Evolutionary conservation across 371 early-diverging fungal species (phyloP).

Genomic region (Coemansia sp.): DNA sequence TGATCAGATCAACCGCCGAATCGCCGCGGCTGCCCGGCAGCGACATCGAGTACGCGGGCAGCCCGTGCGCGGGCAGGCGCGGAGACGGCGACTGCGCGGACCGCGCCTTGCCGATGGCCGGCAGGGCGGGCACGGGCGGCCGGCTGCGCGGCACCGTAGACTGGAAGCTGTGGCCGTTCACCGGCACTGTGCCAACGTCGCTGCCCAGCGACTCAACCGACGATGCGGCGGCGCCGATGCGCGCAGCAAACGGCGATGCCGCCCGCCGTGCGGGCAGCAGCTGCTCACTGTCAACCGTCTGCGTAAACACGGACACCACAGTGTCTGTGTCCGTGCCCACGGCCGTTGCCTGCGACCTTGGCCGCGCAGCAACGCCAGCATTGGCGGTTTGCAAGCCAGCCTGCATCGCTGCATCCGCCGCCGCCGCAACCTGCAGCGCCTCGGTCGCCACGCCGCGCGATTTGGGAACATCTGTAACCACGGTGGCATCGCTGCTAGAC

Average conservation of each 20-base stretch:
- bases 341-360: not conserved
- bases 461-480: not conserved
- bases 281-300: not conserved
- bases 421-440: not conserved
- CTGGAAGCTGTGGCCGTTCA: not conserved
- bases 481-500: not conserved
- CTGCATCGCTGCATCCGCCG: not conserved
- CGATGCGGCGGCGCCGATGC: not conserved
- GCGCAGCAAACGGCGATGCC: not conserved
- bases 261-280: not conserved
- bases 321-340: not conserved
- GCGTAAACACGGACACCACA: not conserved
- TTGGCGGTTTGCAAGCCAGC: not conserved
- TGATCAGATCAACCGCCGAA: constrained; percentile 7
- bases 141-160: constrained; percentile 1
- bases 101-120: constrained; percentile 1
- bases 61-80: constrained; percentile 11
- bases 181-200: not conserved
- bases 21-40: constrained; percentile 9
- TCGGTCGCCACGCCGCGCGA: not conserved
- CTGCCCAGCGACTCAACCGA: constrained; percentile 6
- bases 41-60: constrained; percentile 14
- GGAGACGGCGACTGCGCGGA: constrained; percentile 11
- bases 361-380: not conserved
- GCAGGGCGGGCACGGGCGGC: constrained; percentile 1